Conservation (phyloP, 2,329 filamentous ascomycete species). For the Cercospora sp. region DNA sequence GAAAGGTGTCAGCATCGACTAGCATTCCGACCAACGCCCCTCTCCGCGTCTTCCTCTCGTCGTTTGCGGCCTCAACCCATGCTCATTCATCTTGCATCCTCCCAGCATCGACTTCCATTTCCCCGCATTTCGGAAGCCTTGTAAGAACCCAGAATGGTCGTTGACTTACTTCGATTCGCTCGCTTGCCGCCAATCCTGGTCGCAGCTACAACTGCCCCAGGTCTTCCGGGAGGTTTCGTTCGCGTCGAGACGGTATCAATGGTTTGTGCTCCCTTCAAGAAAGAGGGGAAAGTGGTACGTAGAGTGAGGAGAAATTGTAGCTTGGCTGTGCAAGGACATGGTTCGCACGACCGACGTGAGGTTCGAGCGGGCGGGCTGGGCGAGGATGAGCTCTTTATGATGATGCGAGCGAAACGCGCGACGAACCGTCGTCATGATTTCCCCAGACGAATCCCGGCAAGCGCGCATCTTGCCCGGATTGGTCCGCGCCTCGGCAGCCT, state of each 20-base stretch:
- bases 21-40: neutral
- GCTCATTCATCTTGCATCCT: neutral
- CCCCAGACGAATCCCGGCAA: constrained; percentile 2
- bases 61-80: neutral
- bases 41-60: neutral
- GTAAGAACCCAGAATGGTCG: neutral
- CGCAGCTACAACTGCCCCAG: neutral
- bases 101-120: constrained; percentile 11
- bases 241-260: neutral
- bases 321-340: constrained; percentile 16
- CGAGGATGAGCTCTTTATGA: neutral
- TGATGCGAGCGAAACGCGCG: neutral
- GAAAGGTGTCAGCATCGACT: constrained; percentile 7
- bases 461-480: constrained; percentile 1
- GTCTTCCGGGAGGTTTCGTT: neutral
- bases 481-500: constrained; percentile 9
- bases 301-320: constrained; percentile 13
- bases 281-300: constrained; percentile 15
- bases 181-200: constrained; percentile 14
- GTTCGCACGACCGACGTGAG: neutral
- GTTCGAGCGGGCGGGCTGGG: neutral
- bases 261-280: neutral
- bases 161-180: constrained; percentile 15
- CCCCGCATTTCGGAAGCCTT: constrained; percentile 9
- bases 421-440: constrained; percentile 13